A percentile compares a stretch with the other conserved stretches of the same genome.
phyloP scores from a whole-genome alignment of 257 asterid genomes.

The Capsicum baccatum region DNA sequence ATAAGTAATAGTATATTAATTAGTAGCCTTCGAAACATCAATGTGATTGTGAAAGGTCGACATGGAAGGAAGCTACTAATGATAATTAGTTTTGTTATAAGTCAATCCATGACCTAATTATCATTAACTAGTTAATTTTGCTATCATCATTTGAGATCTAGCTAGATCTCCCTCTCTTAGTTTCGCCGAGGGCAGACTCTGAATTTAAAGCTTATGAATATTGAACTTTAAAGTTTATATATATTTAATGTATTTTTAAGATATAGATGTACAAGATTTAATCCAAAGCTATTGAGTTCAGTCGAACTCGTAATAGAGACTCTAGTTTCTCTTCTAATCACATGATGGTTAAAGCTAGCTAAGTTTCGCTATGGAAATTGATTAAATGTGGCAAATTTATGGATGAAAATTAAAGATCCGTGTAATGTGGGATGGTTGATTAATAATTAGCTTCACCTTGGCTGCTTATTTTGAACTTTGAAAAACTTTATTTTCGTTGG shows the following conservation, averaged over 20 bases:
- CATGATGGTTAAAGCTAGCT: background rate
- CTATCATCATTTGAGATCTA: background rate
- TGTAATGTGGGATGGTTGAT: background rate
- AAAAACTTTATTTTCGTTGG: background rate
- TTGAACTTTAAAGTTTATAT: too few relatives aligned
- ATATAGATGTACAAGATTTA: background rate
- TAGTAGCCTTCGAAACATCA: background rate
- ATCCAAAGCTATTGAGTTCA: background rate
- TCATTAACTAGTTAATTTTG: background rate
- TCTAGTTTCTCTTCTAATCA: background rate
- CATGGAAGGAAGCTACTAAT: background rate
- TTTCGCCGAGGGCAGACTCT: background rate
- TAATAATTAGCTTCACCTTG: background rate
- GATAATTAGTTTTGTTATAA: background rate
- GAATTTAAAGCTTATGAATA: background rate
- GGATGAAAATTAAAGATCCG: too few relatives aligned
- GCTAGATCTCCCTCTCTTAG: background rate
- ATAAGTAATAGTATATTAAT: too few relatives aligned
- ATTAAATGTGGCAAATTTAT: too few relatives aligned
- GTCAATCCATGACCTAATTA: background rate
- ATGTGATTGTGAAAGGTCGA: conserved; percentile 14
- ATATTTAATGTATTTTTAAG: background rate
- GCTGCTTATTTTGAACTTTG: background rate
- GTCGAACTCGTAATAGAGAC: background rate
- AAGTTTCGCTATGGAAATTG: too few relatives aligned